Evolutionary conservation across 805 yeast species (phyloP).

Genomic region (baker's yeast (Saccharomyces cerevisiae)): DNA sequence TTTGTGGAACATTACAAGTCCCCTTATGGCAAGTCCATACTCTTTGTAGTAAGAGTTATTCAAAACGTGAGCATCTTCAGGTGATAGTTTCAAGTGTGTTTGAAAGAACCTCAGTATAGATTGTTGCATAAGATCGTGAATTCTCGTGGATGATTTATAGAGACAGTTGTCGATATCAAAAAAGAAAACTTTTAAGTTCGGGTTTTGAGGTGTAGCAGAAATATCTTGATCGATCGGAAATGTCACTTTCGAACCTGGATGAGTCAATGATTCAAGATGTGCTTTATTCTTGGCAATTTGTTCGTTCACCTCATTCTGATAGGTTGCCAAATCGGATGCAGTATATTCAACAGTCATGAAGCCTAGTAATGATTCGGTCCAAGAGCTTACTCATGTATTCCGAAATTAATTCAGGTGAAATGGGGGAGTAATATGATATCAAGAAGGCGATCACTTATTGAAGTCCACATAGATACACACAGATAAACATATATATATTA

Average conservation of each 20-base stretch:
- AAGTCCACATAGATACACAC: background rate
- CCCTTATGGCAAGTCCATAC: slow-evolving; percentile 88
- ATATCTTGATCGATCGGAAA: slow-evolving; percentile 23
- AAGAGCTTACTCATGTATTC: background rate
- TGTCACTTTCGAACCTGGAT: slow-evolving; percentile 29
- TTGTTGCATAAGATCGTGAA: slow-evolving; percentile 78
- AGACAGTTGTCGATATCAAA: slow-evolving; percentile 92
- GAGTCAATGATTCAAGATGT: slow-evolving; percentile 28
- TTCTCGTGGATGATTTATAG: slow-evolving; percentile 59
- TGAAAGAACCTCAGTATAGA: slow-evolving; percentile 74
- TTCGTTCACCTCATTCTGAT: slow-evolving; percentile 15
- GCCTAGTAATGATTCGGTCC: background rate
- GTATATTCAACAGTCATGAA: slow-evolving; percentile 12
- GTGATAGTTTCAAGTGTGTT: slow-evolving; percentile 46
- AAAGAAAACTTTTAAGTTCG: slow-evolving; percentile 41
- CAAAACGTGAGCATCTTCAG: slow-evolving; percentile 60
- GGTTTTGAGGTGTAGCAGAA: slow-evolving; percentile 20
- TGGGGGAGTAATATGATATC: background rate
- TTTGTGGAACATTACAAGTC: slow-evolving; percentile 50
- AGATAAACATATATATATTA: too few species aligned
- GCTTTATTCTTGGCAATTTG: slow-evolving; percentile 26
- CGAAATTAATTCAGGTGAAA: background rate
- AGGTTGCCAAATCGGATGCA: slow-evolving; percentile 5
- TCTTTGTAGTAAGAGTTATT: slow-evolving; percentile 68
- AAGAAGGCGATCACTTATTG: background rate